Evolutionary conservation across 805 yeast genomes (phyloP), one percentile per base, ranked within the genome.

Genomic region (Metschnikowia borealis): DNA sequence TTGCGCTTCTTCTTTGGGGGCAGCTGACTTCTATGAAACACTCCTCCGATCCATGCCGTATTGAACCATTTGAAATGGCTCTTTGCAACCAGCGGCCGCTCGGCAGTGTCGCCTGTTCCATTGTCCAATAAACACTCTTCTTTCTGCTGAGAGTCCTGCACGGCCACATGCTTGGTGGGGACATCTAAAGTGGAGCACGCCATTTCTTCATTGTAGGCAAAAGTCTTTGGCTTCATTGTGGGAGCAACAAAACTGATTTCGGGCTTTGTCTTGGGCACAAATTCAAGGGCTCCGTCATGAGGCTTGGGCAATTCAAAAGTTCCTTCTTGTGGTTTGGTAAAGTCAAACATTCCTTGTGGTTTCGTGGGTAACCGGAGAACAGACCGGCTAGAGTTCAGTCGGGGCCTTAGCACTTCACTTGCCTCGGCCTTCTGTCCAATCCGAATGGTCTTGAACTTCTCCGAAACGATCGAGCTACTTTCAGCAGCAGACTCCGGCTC

Each of bases 371-470:
- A 33, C 7, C n/a, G 29, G 21, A 42, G 31, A 10, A 42, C 45
- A 32, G 45, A 42, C 10, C n/a, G 45, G 38, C 18, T 33, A n/a
- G 45, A 42, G 7, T 14, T 11, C 43, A 29, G 43, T 18, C 31
- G 45, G 11, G 38, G 29, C 20, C 38, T 8, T 15, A 32, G 34
- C 4, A 32, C n/a, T 42, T 34, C 29, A 33, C 31, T 20, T 5
- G n/a, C 2, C 34, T 42, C 38, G n/a, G 38, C 14, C 10, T 33
- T 21, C 10, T 11, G 14, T 20, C 46, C 46, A 8, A 15, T 8
- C 17, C 32, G n/a, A n/a, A 44, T 44, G n/a, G 46, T 44, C 34
- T 44, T 44, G 34, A 35, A 44, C 17, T 23, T 36, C 23, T 44
- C 46, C 20, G 38, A 37, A 11, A 7, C 21, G 13, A 33, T 40